Percentiles rank a stretch among this genome's conserved stretches.
Evolutionary conservation across 2,329 filamentous ascomycete species (phyloP).

Genomic region (Cryphonectria carpinicola): DNA sequence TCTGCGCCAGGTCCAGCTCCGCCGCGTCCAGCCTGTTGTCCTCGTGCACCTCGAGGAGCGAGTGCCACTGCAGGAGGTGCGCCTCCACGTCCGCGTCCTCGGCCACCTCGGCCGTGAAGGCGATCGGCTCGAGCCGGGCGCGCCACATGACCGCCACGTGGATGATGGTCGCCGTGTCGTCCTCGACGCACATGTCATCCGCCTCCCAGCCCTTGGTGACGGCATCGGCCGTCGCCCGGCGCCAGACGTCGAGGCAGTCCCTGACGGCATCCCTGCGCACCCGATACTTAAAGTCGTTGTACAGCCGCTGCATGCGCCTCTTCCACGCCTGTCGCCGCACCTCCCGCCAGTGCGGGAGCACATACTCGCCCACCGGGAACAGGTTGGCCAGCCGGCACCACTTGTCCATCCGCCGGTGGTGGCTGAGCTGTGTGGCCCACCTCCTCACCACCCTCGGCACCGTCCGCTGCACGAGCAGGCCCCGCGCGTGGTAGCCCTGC

Average conservation of each 20-base stretch:
- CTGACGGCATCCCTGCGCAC: slow-evolving; percentile 34
- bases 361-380: slow-evolving; percentile 18
- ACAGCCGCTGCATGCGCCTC: slow-evolving; percentile 32
- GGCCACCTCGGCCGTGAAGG: slow-evolving; percentile 33
- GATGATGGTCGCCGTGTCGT: slow-evolving; percentile 34
- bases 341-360: slow-evolving; percentile 26
- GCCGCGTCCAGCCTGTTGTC: slow-evolving; percentile 34
- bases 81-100: slow-evolving; percentile 36
- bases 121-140: slow-evolving; percentile 25
- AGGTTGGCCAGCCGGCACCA: slow-evolving; percentile 23
- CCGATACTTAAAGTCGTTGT: slow-evolving; percentile 33
- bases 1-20: slow-evolving; percentile 34
- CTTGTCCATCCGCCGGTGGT: slow-evolving; percentile 15
- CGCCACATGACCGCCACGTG: slow-evolving; percentile 34
- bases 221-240: slow-evolving; percentile 30
- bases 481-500: slow-evolving; percentile 22
- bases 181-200: slow-evolving; percentile 32
- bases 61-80: slow-evolving; percentile 33
- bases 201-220: slow-evolving; percentile 33
- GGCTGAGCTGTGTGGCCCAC: slow-evolving; percentile 21
- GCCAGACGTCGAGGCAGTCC: slow-evolving; percentile 34
- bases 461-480: slow-evolving; percentile 20
- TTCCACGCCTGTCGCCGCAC: slow-evolving; percentile 29
- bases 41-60: slow-evolving; percentile 29
- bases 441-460: slow-evolving; percentile 22